A percentile compares a stretch with the other conserved stretches of the same genome.
phyloP scores from a whole-genome alignment of 345 rosid genomes.

The Gossypium sturtianum region DNA sequence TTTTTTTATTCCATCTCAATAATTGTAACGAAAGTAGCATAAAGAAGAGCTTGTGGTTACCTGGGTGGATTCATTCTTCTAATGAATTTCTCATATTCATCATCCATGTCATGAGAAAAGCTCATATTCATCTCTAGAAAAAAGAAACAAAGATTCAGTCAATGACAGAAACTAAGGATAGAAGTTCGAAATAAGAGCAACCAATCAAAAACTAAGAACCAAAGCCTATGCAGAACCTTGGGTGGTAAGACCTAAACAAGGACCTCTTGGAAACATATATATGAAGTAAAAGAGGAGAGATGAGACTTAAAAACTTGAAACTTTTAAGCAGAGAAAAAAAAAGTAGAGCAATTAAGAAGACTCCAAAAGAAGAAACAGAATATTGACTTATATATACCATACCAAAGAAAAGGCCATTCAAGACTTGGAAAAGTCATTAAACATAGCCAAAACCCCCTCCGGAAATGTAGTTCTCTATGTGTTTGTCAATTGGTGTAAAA shows the following conservation, averaged over 20 bases:
- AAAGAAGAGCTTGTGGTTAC: constrained; percentile 25
- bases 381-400: constrained; percentile 10
- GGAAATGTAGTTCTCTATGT: background rate
- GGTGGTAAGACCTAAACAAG: background rate
- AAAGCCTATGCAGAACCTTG: background rate
- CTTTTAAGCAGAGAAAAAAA: background rate
- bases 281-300: background rate
- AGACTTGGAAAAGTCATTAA: background rate
- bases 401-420: constrained; percentile 10
- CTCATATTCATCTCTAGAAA: constrained; percentile 57
- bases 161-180: background rate
- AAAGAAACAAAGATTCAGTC: background rate
- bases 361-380: background rate
- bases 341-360: background rate
- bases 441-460: background rate
- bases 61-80: constrained; percentile 95
- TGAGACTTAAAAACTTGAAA: background rate
- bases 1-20: too few relatives aligned
- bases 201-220: constrained; percentile 15
- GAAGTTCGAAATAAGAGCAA: background rate
- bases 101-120: constrained; percentile 66
- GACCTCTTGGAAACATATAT: background rate
- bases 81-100: constrained; percentile 81
- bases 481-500: background rate
- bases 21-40: background rate